Base-by-base conservation (phyloP, 139 green algal genomes). In the Mesostigma viride region DNA sequence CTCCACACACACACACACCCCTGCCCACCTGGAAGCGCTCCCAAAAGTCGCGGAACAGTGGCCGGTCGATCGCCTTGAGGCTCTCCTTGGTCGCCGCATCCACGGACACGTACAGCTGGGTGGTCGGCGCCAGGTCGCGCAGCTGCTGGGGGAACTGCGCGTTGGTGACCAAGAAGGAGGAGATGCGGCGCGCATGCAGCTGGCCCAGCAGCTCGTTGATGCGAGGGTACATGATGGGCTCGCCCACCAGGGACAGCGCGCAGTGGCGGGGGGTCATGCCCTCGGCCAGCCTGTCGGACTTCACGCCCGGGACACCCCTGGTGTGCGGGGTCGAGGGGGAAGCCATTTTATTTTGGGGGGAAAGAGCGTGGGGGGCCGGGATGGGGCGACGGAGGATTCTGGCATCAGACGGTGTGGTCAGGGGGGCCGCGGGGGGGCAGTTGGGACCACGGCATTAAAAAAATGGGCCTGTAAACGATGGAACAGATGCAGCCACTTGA, bases 211-310 rank as follows among this genome's bases (percentile, higher is more conserved):
- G 76, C 4, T 70, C 77, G 51, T 88, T 91, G 75, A 94, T 90
- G 63, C 88, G 67, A 24, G 87, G 87, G 66, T 94, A 94, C 87
- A 94, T 94, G 75, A 94, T 94, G 35, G 87, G 87, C 80, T 94
- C 87, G 1, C 87, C 87, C 32, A 94, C 86, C 62, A 92, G 70
- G 0, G 75, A 86, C 47, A 92, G 73, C 20, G 86, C 86, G 73
- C 86, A 92, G 75, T 92, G 86, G 27, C 73, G 69, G 8, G 83
- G 61, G 68, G 84, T 44, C 61, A 76, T 79, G 36, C 82, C 86
- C 74, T 93, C 83, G 28, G 75, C 72, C 11, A 93, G 46, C 24
- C 74, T 51, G 26, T 82, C 75, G 26, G 69, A 35, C 35, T 77
- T 75, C 6, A 92, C 86, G 8, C 86, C 86, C n/a, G 86, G 83